Evolutionary conservation across 306 rosid species (phyloP), one percentile per base, ranked within the genome.

Genomic region (Arachis hypogaea): DNA sequence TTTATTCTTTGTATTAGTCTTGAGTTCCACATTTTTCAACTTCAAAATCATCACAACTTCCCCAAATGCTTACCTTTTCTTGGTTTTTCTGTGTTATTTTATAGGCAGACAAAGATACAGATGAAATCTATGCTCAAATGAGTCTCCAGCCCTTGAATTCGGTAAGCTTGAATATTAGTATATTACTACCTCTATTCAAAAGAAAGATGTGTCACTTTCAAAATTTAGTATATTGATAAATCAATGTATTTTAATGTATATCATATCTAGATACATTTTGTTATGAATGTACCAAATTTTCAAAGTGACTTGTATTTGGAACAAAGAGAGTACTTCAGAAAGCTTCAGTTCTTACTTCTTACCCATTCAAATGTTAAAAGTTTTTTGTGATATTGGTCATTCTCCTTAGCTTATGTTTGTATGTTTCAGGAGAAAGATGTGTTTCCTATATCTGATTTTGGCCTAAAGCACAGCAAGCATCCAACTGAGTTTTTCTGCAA

Each of bases 91-190:
- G 42, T 66, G 63, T 82, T 22, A 68, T 76, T 51, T 75, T 12
- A 83, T 71, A 95, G 99, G 97, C 99, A 29, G 98, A 95, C 78
- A 95, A 86, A 78, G 99, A 95, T 7, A 86, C 98, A 3, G 99
- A 95, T 43, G 99, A 95, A 82, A 92, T 95, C 81, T 95, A 87
- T 71, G 95, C 99, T 46, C 99, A 95, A 78, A 95, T 95, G 96
- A 83, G 90, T 75, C 99, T 95, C 47, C 97, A 90, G 80, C 98
- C 99, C 36, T 80, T 95, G 81, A 90, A 69, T 73, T 90, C 98
- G 38, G 99, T 95, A 85, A 92, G 98, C 59, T 77, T 63, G 18
- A 43, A 41, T 59, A 11, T 14, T 49, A 49, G 18, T 43, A 41
- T 59, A 11, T 14, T 49, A 49, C 55, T 33, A 33, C 38, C 38